Percentiles rank a stretch among this genome's conserved stretches.
Conservation (phyloP, 2,329 filamentous ascomycete species). For the Stromatinia cepivora region DNA sequence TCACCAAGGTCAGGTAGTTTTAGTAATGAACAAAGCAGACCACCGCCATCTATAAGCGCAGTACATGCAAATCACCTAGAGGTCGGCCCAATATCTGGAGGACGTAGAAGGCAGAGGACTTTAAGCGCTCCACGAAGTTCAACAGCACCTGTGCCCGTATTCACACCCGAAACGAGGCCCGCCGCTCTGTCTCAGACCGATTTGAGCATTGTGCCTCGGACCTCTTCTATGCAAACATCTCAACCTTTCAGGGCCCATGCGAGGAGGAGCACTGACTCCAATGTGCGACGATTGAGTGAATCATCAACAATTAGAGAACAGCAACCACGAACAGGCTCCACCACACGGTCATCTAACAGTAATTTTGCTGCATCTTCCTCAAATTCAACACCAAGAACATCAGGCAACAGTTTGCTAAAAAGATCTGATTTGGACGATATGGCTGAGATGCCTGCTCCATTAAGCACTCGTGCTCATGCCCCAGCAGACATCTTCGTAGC, state of each 20-base stretch:
- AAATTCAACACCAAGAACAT: slow-evolving; percentile 24
- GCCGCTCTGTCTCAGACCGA: slow-evolving; percentile 67
- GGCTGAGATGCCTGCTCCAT: slow-evolving; percentile 17
- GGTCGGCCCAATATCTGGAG: slow-evolving; percentile 50
- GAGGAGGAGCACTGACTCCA: slow-evolving; percentile 39
- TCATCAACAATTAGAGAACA: slow-evolving; percentile 25
- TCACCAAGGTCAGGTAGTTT: slow-evolving; percentile 49
- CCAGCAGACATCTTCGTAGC: slow-evolving; percentile 33
- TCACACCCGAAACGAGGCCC: slow-evolving; percentile 48
- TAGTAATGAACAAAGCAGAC: slow-evolving; percentile 53
- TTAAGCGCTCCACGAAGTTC: slow-evolving; percentile 57
- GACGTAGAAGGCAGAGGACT: slow-evolving; percentile 50
- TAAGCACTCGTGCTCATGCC: slow-evolving; percentile 30
- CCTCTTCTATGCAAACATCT: slow-evolving; percentile 26
- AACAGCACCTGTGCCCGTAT: slow-evolving; percentile 50
- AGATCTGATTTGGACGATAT: slow-evolving; percentile 2
- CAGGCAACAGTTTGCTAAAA: slow-evolving; percentile 4
- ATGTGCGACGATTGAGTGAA: slow-evolving; percentile 30
- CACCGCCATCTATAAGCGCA: slow-evolving; percentile 48
- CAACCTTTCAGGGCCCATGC: slow-evolving; percentile 30
- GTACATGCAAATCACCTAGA: slow-evolving; percentile 51
- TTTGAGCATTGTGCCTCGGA: slow-evolving; percentile 48
- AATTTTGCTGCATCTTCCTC: slow-evolving; percentile 17
- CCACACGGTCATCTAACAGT: slow-evolving; percentile 21
- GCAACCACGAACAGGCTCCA: slow-evolving; percentile 15